These are phyloP conservation scores for Paspalum vaginatum DNA, from an alignment of 176 grass and related monocot genomes.

Conservation along the genomic window DNA sequence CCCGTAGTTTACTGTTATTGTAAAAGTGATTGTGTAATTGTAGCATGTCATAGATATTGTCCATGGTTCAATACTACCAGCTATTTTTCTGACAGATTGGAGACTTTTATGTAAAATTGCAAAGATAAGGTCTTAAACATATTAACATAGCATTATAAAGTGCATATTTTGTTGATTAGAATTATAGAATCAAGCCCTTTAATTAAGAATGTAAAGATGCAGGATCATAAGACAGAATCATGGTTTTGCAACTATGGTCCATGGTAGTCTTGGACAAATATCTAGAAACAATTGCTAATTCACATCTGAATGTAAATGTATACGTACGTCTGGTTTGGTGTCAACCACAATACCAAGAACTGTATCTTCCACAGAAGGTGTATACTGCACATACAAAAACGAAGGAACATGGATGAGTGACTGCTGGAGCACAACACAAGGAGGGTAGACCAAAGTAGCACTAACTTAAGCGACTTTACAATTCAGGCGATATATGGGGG, in stretches of 20 bases:
- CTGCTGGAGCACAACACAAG: background rate
- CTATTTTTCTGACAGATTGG: background rate
- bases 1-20: background rate
- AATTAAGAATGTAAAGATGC: background rate
- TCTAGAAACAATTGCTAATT: background rate
- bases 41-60: background rate
- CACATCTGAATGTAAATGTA: slow-evolving; percentile 23
- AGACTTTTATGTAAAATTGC: background rate
- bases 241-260: background rate
- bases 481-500: background rate
- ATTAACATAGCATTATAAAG: background rate
- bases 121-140: background rate
- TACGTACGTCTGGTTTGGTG: slow-evolving; percentile 89
- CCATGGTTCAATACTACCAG: background rate
- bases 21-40: background rate
- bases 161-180: background rate
- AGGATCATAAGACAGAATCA: background rate
- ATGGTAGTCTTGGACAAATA: background rate
- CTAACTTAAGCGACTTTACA: background rate
- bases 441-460: too few relatives aligned
- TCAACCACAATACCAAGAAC: slow-evolving; percentile 88
- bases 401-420: slow-evolving; percentile 24
- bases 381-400: slow-evolving; percentile 64
- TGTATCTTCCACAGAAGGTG: slow-evolving; percentile 68
- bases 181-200: background rate